These are phyloP conservation scores for Chimonanthus salicifolius DNA, from an alignment of 164 flowering plant species.

Conservation along the genomic window DNA sequence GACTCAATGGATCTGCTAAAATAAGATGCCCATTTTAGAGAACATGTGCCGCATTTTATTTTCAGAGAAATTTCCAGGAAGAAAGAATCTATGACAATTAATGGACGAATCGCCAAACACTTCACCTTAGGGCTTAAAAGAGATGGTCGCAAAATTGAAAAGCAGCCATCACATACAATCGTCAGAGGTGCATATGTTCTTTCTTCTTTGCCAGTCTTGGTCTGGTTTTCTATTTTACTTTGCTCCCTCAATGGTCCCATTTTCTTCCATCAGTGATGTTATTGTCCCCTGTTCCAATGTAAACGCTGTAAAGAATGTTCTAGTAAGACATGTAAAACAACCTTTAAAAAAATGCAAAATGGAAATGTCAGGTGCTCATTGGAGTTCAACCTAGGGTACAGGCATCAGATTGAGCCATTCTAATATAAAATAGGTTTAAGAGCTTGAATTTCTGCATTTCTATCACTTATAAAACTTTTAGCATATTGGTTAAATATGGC, in stretches of 20 bases:
- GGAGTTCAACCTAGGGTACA: too few relatives aligned
- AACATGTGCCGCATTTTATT: background rate
- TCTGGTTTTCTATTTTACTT: conserved; percentile 35
- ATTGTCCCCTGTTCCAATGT: conserved; percentile 74
- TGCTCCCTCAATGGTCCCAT: conserved; percentile 73
- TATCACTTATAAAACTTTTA: too few relatives aligned
- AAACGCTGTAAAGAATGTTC: conserved; percentile 38
- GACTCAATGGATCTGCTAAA: conserved; percentile 51
- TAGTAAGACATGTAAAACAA: background rate
- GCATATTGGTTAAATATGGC: too few relatives aligned
- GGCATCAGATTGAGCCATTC: too few relatives aligned
- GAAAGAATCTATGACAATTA: background rate
- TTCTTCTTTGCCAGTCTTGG: conserved; percentile 56
- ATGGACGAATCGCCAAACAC: background rate
- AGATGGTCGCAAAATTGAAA: conserved; percentile 83
- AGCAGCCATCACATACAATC: conserved; percentile 91
- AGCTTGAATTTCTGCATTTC: too few relatives aligned
- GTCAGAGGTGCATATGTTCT: conserved; percentile 78
- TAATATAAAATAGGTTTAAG: too few relatives aligned
- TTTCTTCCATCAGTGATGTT: conserved; percentile 71
- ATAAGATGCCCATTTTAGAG: conserved; percentile 58
- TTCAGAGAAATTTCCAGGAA: background rate
- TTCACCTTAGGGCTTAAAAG: conserved; percentile 77
- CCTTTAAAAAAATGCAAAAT: too few relatives aligned
- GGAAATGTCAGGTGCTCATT: too few relatives aligned